phyloP scores from a whole-genome alignment of 2,329 filamentous ascomycete genomes.

The Hirsutella minnesotensis region DNA sequence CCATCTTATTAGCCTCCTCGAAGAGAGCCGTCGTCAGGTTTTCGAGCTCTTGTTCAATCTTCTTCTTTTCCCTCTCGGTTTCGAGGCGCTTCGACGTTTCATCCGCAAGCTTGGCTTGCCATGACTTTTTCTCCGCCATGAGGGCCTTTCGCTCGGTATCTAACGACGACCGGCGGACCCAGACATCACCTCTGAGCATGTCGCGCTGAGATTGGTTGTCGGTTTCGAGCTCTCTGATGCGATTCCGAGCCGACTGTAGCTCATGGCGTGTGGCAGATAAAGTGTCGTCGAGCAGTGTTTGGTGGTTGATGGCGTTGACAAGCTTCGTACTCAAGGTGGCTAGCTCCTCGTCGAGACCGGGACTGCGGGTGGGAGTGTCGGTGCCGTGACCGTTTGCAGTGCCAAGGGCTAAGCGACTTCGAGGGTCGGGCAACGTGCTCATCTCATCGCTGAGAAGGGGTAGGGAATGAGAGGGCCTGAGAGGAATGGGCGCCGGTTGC shows the following conservation, averaged over 20 bases:
- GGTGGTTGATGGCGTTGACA: conserved; percentile 94
- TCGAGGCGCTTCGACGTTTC: conserved; percentile 54
- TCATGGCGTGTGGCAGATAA: conserved; percentile 75
- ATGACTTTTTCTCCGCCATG: conserved; percentile 43
- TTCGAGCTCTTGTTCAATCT: conserved; percentile 87
- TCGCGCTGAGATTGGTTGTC: conserved; percentile 56
- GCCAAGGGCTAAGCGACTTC: conserved; percentile 37
- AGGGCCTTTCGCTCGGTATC: conserved; percentile 59
- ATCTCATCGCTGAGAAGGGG: conserved; percentile 43
- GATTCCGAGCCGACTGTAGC: conserved; percentile 58
- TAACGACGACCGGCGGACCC: conserved; percentile 63
- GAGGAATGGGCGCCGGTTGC: conserved; percentile 15
- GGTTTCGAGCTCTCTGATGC: conserved; percentile 55
- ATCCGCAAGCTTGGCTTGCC: conserved; percentile 47
- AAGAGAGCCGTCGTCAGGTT: conserved; percentile 87
- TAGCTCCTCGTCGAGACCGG: conserved; percentile 59
- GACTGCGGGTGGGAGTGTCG: conserved; percentile 30
- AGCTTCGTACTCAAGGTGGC: conserved; percentile 88
- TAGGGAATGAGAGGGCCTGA: conserved; percentile 23
- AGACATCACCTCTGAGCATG: conserved; percentile 59
- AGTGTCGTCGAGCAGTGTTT: conserved; percentile 82
- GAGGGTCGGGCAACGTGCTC: conserved; percentile 57
- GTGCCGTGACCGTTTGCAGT: conserved; percentile 25
- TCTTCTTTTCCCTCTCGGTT: conserved; percentile 69
- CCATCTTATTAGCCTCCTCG: conserved; percentile 98